A percentile compares a stretch with the other conserved stretches of the same genome.
These are phyloP conservation scores for Colletotrichum trifolii DNA, from an alignment of 2,329 filamentous ascomycete genomes.

Conservation along the genomic window DNA sequence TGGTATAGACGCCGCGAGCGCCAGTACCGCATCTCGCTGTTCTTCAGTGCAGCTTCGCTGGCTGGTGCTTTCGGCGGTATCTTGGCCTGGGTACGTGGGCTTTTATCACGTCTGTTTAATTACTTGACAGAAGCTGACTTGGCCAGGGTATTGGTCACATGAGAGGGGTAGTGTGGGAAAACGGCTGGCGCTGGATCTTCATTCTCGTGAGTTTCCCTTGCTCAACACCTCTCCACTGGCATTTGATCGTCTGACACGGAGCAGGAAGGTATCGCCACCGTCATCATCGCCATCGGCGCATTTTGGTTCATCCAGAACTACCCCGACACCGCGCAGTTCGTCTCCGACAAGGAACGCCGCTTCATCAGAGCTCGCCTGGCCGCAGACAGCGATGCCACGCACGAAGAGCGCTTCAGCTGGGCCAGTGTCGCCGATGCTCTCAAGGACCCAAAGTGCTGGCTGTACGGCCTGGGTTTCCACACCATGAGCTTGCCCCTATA, in stretches of 20 bases:
- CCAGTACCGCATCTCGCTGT: constrained; percentile 66
- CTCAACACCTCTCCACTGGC: background rate
- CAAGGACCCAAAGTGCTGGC: constrained; percentile 76
- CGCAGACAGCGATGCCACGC: constrained; percentile 75
- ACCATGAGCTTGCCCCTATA: constrained; percentile 75
- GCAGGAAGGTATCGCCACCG: constrained; percentile 66
- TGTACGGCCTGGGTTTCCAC: constrained; percentile 78
- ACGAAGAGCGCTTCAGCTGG: constrained; percentile 77
- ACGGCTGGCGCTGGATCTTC: constrained; percentile 70
- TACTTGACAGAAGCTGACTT: background rate
- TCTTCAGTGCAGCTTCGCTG: constrained; percentile 65
- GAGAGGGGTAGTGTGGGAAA: constrained; percentile 60
- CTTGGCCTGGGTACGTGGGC: constrained; percentile 59
- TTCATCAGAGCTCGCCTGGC: constrained; percentile 72
- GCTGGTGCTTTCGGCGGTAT: constrained; percentile 69
- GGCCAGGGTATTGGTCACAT: constrained; percentile 64
- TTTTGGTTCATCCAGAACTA: constrained; percentile 76
- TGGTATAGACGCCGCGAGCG: constrained; percentile 67
- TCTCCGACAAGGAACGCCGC: constrained; percentile 63
- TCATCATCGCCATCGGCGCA: constrained; percentile 59
- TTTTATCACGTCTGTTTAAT: fast-evolving
- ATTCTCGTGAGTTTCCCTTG: constrained; percentile 58
- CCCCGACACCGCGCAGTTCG: constrained; percentile 67
- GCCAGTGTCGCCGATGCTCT: constrained; percentile 70
- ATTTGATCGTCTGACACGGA: constrained; percentile 49